Percentiles rank a stretch among this genome's conserved stretches.
These are phyloP conservation scores for Pharnaceum exiguum DNA, from an alignment of 148 eudicot species.

Conservation along the genomic window DNA sequence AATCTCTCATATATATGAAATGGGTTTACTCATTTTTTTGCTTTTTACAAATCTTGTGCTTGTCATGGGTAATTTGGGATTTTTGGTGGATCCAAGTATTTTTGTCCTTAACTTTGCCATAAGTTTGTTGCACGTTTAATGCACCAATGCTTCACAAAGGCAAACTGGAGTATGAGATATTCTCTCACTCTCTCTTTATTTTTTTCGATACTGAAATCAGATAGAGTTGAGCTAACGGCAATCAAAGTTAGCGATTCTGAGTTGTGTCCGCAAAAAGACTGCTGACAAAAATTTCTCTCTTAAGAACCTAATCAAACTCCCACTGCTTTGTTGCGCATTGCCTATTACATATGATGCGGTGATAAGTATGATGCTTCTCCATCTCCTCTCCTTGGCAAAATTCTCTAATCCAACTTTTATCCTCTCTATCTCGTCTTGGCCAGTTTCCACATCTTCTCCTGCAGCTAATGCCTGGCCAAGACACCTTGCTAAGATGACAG, in stretches of 20 bases:
- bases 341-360: constrained; percentile 33
- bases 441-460: constrained; percentile 13
- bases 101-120: too few relatives aligned
- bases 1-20: too few relatives aligned
- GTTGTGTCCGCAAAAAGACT: neutral
- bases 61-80: too few relatives aligned
- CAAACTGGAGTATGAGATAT: too few relatives aligned
- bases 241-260: constrained; percentile 41
- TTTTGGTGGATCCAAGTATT: too few relatives aligned
- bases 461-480: constrained; percentile 29
- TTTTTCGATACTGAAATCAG: neutral
- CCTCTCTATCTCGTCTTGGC: constrained; percentile 4
- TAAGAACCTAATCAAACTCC: constrained; percentile 26
- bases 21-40: too few relatives aligned
- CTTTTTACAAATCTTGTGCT: too few relatives aligned
- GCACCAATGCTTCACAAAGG: too few relatives aligned
- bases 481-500: constrained; percentile 44
- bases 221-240: constrained; percentile 26
- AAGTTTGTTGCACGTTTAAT: too few relatives aligned
- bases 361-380: constrained; percentile 39
- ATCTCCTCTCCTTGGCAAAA: constrained; percentile 36
- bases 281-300: constrained; percentile 21
- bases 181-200: neutral
- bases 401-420: constrained; percentile 34
- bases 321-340: constrained; percentile 26